A percentile compares a stretch with the other conserved stretches of the same genome.
Evolutionary conservation across 257 asterid genomes (phyloP).

Genomic region (Gentiana straminea): DNA sequence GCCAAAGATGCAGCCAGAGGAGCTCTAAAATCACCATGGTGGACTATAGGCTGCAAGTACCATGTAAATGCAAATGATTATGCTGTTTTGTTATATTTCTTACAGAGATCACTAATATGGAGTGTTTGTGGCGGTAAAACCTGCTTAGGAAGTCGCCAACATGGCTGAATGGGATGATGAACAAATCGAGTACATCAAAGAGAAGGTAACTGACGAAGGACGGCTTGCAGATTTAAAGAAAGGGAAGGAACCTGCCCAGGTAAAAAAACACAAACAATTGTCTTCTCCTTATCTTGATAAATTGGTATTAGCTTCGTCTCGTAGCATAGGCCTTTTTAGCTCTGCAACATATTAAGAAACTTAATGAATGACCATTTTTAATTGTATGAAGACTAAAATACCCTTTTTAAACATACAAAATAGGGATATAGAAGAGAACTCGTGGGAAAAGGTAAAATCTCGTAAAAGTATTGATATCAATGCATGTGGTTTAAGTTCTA

Average conservation of each 20-base stretch:
- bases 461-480: too few species aligned
- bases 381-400: too few species aligned
- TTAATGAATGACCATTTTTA: too few species aligned
- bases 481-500: too few species aligned
- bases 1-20: conserved; percentile 94
- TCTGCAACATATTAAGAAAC: too few species aligned
- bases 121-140: conserved; percentile 1
- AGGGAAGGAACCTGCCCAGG: conserved; percentile 94
- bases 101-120: not conserved
- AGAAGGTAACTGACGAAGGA: conserved; percentile 81
- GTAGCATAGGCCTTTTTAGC: too few species aligned
- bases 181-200: conserved; percentile 86
- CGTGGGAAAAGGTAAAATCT: too few species aligned
- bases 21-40: conserved; percentile 95
- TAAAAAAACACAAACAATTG: conserved; percentile 6
- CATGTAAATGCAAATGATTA: conserved; percentile 27
- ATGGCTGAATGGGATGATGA: conserved; percentile 94
- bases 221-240: conserved; percentile 71
- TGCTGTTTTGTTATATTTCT: not conserved
- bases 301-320: too few species aligned
- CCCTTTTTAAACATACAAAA: too few species aligned
- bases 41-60: conserved; percentile 88
- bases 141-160: conserved; percentile 67
- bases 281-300: not conserved
- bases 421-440: too few species aligned